Conservation (phyloP, 306 rosid genomes). For the Quercus bicolor region DNA sequence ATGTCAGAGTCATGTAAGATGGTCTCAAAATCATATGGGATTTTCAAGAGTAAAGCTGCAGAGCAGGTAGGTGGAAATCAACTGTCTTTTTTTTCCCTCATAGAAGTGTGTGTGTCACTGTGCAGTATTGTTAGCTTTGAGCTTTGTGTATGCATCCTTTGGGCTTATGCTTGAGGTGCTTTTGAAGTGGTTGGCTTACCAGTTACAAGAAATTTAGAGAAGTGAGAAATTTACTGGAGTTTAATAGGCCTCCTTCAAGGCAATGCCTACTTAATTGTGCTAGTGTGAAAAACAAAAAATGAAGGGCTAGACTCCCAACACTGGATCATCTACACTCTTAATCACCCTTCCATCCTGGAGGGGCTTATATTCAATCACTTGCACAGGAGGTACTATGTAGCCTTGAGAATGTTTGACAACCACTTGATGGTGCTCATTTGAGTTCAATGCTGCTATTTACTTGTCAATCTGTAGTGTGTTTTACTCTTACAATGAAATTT, state of each 20-base stretch:
- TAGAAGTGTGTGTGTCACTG: no score
- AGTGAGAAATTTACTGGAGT: not conserved
- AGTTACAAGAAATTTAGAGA: not conserved
- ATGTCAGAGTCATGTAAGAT: conserved; percentile 72
- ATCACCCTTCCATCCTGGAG: no score
- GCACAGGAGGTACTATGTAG: not conserved
- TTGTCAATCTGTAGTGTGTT: not conserved
- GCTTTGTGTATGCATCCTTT: not conserved
- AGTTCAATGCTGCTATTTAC: not conserved
- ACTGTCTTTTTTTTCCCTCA: not conserved
- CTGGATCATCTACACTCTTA: not conserved
- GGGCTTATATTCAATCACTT: not conserved
- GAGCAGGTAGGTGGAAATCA: conserved; percentile 65
- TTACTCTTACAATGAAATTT: not conserved
- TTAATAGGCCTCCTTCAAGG: not conserved
- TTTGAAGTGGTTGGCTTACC: not conserved
- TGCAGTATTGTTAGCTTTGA: not conserved
- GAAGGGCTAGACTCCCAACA: no score
- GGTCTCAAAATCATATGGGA: conserved; percentile 63
- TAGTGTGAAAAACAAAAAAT: not conserved
- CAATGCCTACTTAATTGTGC: not conserved
- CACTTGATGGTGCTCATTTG: not conserved
- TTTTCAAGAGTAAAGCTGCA: conserved; percentile 75
- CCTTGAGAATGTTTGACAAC: not conserved
- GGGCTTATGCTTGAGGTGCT: not conserved